phyloP scores from a whole-genome alignment of 1,139 yeast species.

The Pichia cactophila region DNA sequence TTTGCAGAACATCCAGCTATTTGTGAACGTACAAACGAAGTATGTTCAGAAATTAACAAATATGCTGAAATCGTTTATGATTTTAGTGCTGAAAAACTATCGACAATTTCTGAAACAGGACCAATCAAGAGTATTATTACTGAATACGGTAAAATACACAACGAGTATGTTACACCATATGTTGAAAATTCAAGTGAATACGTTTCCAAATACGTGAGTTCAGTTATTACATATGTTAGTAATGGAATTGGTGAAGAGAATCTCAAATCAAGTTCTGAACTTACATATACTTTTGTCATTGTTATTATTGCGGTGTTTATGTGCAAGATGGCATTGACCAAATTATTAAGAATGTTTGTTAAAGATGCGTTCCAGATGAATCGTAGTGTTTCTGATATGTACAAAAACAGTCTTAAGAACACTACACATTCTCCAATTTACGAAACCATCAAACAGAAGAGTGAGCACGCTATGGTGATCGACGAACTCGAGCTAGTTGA shows the following conservation, averaged over 20 bases:
- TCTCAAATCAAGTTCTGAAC: constrained; percentile 4
- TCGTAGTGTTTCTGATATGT: constrained; percentile 20
- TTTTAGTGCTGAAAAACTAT: background rate
- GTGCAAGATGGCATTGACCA: constrained; percentile 11
- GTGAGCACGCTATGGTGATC: constrained; percentile 3
- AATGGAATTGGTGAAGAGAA: background rate
- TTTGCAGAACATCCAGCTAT: background rate
- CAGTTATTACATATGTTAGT: background rate
- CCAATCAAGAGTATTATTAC: constrained; percentile 7
- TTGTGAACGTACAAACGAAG: background rate
- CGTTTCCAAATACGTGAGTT: background rate
- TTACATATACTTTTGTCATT: constrained; percentile 14
- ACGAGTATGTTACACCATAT: constrained; percentile 8
- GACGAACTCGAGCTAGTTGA: constrained; percentile 15
- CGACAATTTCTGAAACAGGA: background rate
- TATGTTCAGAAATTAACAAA: background rate
- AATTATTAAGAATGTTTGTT: constrained; percentile 13
- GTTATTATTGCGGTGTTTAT: constrained; percentile 15
- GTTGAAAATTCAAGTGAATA: constrained; percentile 6
- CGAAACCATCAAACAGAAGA: constrained; percentile 9
- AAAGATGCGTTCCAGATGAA: constrained; percentile 22
- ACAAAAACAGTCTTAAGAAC: constrained; percentile 11
- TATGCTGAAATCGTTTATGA: constrained; percentile 5
- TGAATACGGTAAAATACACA: constrained; percentile 5
- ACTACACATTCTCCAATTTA: constrained; percentile 9